Evolutionary conservation across 352 stramenopile genomes (phyloP), one percentile per base, ranked within the genome.

Genomic region (Blastocystis sp.): DNA sequence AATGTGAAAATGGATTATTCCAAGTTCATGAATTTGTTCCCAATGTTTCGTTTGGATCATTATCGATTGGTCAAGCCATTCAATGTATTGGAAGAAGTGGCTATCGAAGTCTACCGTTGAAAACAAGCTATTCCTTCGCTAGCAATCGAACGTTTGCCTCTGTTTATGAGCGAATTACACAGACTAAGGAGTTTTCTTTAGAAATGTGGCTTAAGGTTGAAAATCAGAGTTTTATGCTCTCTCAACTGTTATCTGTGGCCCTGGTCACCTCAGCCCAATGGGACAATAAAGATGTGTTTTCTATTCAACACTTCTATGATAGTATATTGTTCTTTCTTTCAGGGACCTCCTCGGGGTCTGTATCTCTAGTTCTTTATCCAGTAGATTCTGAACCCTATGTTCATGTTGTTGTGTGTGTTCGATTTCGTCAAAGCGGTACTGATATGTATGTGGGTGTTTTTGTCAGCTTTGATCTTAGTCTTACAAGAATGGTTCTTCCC

Each of bases 1-100:
- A 83, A 54, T 83, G 71, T 66, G 49, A 83, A 51, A 65, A 66
- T 11, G 71, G 71, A 0, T 29, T 66, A n/a, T 83, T 83, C 29
- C 27, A n/a, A 1, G 43, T 56, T 6, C 51, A 67, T 24, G 24
- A 32, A 21, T 61, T 66, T 52, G 51, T 46, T 7, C 21, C 56
- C 9, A 49, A 49, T 5, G 1, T 59, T n/a, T 83, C 71, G 1
- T 83, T 83, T 27, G 71, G 71, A 49, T 27, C 35, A 49, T 56
- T 83, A 14, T 19, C 24, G 1, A 65, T 4, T 1, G n/a, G 21
- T 16, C 42, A 49, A 21, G 29, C 71, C 16, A n/a, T 66, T 14
- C 46, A 37, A n/a, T 83, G 71, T 65, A 51, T 83, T 24, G 51
- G 58, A 32, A 32, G 71, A 39, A 83, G 52, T 43, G 71, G 71